These are phyloP conservation scores for Diospyros lotus DNA, from an alignment of 148 eudicot species.

Conservation along the genomic window DNA sequence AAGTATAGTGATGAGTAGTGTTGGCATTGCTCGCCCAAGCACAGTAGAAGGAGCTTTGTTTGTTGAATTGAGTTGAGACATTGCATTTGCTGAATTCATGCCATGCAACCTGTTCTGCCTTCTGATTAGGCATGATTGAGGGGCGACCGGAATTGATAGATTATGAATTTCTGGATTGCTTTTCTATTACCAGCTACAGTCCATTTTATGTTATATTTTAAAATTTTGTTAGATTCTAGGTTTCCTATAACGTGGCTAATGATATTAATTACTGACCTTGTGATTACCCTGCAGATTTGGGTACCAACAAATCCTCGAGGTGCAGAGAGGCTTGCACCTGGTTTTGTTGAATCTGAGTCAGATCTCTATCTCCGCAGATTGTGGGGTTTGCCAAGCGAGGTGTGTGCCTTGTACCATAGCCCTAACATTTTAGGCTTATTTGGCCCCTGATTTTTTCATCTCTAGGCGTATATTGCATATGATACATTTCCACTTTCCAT, in stretches of 20 bases:
- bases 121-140: neutral
- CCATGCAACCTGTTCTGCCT: neutral
- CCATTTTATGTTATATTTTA: neutral
- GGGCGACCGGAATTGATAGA: neutral
- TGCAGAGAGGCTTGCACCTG: conserved; percentile 71
- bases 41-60: neutral
- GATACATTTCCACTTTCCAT: neutral
- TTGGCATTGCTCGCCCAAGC: neutral
- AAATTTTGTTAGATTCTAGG: neutral
- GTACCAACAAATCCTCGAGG: conserved; percentile 65
- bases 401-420: conserved; percentile 16
- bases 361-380: conserved; percentile 58
- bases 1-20: neutral
- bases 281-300: conserved; percentile 45
- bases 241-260: no score
- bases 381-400: conserved; percentile 75
- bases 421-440: neutral
- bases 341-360: conserved; percentile 52
- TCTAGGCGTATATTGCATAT: neutral
- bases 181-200: neutral
- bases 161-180: neutral
- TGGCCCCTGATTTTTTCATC: neutral
- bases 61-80: neutral
- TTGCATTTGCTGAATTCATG: neutral
- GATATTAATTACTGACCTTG: neutral